Conservation (phyloP, 2,329 filamentous ascomycete genomes). For the Arthroderma sp. region DNA sequence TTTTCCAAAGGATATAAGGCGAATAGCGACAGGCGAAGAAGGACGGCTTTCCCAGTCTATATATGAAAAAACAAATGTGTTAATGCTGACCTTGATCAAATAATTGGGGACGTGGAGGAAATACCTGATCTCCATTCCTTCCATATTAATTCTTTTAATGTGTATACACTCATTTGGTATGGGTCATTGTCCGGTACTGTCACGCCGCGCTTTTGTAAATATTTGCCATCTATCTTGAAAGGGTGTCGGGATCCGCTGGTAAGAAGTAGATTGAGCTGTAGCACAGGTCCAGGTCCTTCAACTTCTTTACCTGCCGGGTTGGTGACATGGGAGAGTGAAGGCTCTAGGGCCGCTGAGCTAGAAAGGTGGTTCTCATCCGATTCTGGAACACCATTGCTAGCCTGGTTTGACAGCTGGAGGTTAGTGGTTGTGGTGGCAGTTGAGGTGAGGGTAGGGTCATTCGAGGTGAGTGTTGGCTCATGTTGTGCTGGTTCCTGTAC, state of each 20-base stretch:
- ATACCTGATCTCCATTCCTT: constrained; percentile 73
- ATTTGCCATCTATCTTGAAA: constrained; percentile 79
- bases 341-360: background rate
- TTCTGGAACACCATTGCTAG: too few species aligned
- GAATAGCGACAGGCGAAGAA: constrained; percentile 74
- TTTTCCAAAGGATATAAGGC: constrained; percentile 83
- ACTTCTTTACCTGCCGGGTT: background rate
- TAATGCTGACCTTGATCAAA: background rate
- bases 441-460: too few species aligned
- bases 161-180: constrained; percentile 84
- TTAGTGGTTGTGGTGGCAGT: too few species aligned
- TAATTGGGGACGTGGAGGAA: constrained; percentile 2
- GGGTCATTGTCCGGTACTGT: constrained; percentile 65
- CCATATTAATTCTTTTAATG: constrained; percentile 84
- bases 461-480: too few species aligned
- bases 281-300: background rate
- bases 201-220: constrained; percentile 68
- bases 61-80: constrained; percentile 5
- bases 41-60: constrained; percentile 76
- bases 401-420: too few species aligned
- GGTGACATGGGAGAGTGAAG: background rate
- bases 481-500: too few species aligned
- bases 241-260: constrained; percentile 73
- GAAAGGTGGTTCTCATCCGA: background rate
- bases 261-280: constrained; percentile 45